Evolutionary conservation across 2,329 filamentous ascomycete genomes (phyloP).

Genomic region (Colletotrichum viniferum): DNA sequence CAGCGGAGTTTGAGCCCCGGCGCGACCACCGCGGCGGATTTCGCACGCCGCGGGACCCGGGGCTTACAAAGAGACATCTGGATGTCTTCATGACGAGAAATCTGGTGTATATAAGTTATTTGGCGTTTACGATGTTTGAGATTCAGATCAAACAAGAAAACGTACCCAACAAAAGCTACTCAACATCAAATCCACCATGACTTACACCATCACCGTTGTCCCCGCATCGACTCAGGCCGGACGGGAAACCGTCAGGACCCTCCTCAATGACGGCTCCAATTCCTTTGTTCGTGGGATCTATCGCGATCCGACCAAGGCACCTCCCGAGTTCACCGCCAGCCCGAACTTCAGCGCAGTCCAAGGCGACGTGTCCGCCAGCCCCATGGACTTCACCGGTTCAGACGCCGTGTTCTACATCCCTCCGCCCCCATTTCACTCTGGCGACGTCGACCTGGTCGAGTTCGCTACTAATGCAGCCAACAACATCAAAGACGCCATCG

Average conservation of each 20-base stretch:
- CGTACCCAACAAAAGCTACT: not conserved
- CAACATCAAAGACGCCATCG: constrained; percentile 28
- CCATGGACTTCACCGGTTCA: constrained; percentile 32
- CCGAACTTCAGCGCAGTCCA: constrained; percentile 32
- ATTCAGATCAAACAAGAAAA: not conserved
- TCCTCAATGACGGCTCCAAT: constrained; percentile 23
- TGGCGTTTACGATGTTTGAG: not conserved
- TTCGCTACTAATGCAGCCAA: constrained; percentile 28
- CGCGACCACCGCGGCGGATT: not conserved
- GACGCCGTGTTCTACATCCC: constrained; percentile 37
- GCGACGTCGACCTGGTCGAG: constrained; percentile 26
- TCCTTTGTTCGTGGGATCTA: constrained; percentile 31
- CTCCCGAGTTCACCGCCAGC: constrained; percentile 29
- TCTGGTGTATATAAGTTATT: not conserved
- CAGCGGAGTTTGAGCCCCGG: not conserved
- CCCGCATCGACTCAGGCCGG: constrained; percentile 37
- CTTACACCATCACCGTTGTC: constrained; percentile 31
- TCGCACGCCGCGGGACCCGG: not conserved
- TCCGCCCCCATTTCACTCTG: constrained; percentile 30
- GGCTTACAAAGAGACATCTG: not conserved
- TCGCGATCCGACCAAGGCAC: constrained; percentile 32
- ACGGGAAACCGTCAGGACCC: constrained; percentile 29
- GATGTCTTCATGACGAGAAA: not conserved
- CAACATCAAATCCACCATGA: constrained; percentile 22
- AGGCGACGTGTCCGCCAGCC: constrained; percentile 30